Evolutionary conservation across 2,329 filamentous ascomycete genomes (phyloP), one percentile per base, ranked within the genome.

Genomic region (Myriosclerotinia scirpicola): DNA sequence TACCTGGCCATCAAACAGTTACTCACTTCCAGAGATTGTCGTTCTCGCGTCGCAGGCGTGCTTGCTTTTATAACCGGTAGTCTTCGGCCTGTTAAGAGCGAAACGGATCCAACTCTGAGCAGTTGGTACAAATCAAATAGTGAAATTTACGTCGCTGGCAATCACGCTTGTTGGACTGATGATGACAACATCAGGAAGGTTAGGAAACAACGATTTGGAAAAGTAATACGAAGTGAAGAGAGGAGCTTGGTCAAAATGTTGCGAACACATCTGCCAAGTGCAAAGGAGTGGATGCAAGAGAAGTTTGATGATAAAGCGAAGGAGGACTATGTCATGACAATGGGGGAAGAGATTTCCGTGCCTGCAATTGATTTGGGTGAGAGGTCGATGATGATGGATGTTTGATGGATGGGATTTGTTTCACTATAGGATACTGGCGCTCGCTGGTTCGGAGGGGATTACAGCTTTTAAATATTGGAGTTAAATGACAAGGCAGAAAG

Each of bases 61-160:
- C 83, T 97, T 71, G 92, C 90, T 69, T 97, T 97, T 75, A 90
- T 96, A 22, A 87, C 88, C 34, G 90, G 91, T 65, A 86, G 86
- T 40, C 83, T 97, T 22, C 87, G 91, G 15, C 89, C 92, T 1
- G 86, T 97, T 72, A 90, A 88, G 74, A 91, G 91, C 44, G 93
- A 95, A 70, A 85, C 87, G 38, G 90, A 96, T 67, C 83, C 85
- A n/a, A 82, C 84, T 68, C 82, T 93, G 0, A 89, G 87, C 1
- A 81, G 82, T 34, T 98, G 94, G 94, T 98, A 97, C 79, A 90
- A 89, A 75, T 83, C 87, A 71, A 88, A 92, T 77, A 95, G 92
- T 0, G 84, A 86, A 4, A 89, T 97, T 56, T 96, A 89, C 73
- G 90, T 97, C 22, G 86, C 89, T 1, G 80, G 83, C 36, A 83